Percentiles rank a stretch among this genome's conserved stretches.
phyloP scores from a whole-genome alignment of 306 rosid genomes.

The Rosa lucieae region DNA sequence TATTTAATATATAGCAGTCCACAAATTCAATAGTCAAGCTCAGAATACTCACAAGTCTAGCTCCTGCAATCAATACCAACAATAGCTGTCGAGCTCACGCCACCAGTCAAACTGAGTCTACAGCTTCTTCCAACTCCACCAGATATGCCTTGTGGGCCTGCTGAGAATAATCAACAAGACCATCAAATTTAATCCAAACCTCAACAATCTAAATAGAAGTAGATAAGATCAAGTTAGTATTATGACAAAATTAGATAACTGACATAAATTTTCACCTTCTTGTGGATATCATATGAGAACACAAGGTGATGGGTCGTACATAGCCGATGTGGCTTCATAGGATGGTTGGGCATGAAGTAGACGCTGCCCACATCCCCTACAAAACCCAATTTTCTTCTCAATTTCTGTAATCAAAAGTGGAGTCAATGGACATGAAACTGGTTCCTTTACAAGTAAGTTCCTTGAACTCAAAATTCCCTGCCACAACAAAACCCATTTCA shows the following conservation, averaged over 20 bases:
- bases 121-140: slow-evolving; percentile 41
- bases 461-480: slow-evolving; percentile 81
- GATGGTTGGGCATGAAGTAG: slow-evolving; percentile 96
- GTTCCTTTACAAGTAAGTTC: slow-evolving; percentile 57
- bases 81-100: too few relatives aligned
- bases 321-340: slow-evolving; percentile 98
- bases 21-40: too few relatives aligned
- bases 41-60: too few relatives aligned
- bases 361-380: slow-evolving; percentile 98
- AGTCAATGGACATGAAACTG: slow-evolving; percentile 69
- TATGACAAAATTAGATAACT: too few relatives aligned
- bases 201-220: too few relatives aligned
- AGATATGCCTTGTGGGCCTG: slow-evolving; percentile 99
- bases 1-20: too few relatives aligned
- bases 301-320: slow-evolving; percentile 99
- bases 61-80: too few relatives aligned
- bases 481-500: slow-evolving; percentile 7
- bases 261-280: too few relatives aligned
- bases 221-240: too few relatives aligned
- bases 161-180: slow-evolving; percentile 44
- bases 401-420: slow-evolving; percentile 39
- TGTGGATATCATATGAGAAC: too few relatives aligned
- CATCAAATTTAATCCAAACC: background rate
- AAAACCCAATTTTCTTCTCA: slow-evolving; percentile 20
- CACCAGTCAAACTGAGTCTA: too few relatives aligned